Evolutionary conservation across 306 rosid genomes (phyloP).

Genomic region (Elaeagnus macrophylla): DNA sequence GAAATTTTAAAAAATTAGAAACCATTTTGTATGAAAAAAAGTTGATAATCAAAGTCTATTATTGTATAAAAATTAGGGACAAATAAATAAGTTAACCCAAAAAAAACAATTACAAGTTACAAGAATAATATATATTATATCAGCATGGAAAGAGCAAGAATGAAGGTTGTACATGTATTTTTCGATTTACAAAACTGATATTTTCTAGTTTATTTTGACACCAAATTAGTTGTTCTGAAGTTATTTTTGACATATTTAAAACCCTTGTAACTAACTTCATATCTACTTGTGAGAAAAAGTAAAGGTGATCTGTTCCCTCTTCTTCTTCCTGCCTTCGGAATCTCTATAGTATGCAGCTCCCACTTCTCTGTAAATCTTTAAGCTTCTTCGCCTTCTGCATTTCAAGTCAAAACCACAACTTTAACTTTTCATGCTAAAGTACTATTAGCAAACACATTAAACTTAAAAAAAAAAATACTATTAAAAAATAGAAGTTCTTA

Average conservation of each 20-base stretch:
- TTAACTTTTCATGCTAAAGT: no score
- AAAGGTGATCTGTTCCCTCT: slow-evolving; percentile 47
- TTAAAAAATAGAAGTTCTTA: no score
- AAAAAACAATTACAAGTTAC: no score
- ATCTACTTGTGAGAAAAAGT: slow-evolving; percentile 68
- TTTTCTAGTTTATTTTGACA: slow-evolving; percentile 64
- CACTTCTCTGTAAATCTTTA: slow-evolving; percentile 48
- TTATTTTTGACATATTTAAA: slow-evolving; percentile 67
- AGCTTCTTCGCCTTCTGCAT: slow-evolving; percentile 74
- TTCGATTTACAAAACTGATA: slow-evolving; percentile 46
- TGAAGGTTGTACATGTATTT: slow-evolving; percentile 63
- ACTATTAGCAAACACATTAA: no score
- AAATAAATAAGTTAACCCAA: no score
- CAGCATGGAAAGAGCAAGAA: slow-evolving; percentile 77
- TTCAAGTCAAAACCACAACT: not conserved
- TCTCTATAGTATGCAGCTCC: slow-evolving; percentile 66
- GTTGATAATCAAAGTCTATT: no score
- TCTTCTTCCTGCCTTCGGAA: slow-evolving; percentile 35
- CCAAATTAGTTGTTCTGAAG: slow-evolving; percentile 84
- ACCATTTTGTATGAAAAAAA: no score
- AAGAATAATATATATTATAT: not conserved
- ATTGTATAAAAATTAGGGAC: no score
- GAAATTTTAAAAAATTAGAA: no score
- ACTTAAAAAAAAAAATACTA: no score
- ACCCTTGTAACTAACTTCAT: slow-evolving; percentile 79